Conservation (phyloP, 352 stramenopile genomes). For the Globisporangium emineosum region DNA sequence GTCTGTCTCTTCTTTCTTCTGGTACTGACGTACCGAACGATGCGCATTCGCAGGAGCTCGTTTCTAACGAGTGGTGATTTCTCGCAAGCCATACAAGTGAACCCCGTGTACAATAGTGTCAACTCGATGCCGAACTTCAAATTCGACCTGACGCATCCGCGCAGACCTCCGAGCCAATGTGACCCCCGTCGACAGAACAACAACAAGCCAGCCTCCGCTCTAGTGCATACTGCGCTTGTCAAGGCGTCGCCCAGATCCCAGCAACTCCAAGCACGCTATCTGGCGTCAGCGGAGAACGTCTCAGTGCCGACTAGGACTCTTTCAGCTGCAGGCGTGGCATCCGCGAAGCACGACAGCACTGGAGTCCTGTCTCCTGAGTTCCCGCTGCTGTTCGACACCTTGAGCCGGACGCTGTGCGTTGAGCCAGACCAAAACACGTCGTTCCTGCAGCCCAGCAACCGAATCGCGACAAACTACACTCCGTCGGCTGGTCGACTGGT, state of each 20-base stretch:
- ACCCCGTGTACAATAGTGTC: constrained; percentile 29
- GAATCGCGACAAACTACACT: constrained; percentile 72
- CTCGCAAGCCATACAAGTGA: constrained; percentile 34
- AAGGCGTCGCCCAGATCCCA: constrained; percentile 26
- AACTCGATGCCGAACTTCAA: constrained; percentile 28
- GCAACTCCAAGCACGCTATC: constrained; percentile 20
- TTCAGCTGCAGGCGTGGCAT: too few species aligned
- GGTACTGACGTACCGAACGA: neutral
- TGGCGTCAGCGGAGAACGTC: neutral
- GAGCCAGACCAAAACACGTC: constrained; percentile 61
- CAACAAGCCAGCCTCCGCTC: neutral
- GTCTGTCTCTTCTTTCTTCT: neutral
- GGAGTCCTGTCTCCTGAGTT: constrained; percentile 13
- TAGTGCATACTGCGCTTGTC: neutral
- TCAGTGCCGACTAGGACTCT: neutral
- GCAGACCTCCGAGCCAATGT: constrained; percentile 1
- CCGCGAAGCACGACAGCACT: neutral
- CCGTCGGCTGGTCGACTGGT: constrained; percentile 36
- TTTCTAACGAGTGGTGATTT: constrained; percentile 42
- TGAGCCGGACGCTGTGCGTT: constrained; percentile 68
- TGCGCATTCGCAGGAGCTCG: constrained; percentile 22
- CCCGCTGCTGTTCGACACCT: constrained; percentile 48
- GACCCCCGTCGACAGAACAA: neutral
- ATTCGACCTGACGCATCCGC: constrained; percentile 22
- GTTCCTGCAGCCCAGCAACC: constrained; percentile 60